Base-by-base conservation (phyloP, 805 yeast species). In the Groenewaldozyma tartarivorans region DNA sequence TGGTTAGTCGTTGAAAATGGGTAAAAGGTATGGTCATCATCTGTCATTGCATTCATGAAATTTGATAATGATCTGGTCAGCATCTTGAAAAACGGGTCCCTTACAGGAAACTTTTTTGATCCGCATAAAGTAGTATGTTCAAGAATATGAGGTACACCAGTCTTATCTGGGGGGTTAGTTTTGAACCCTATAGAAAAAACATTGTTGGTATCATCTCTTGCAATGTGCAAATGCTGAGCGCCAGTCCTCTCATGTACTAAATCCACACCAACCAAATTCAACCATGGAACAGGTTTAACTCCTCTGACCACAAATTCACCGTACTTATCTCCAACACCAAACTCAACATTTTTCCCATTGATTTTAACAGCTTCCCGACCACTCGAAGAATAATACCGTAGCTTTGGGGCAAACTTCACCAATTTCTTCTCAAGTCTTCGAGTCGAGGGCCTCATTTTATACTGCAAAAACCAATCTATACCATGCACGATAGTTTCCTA, bases 1-100 rank as follows among this genome's bases (percentile, higher is more conserved):
- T 62, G 58, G 60, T 92, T 92, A 7, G 97, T 90, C 2, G 98
- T 92, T 21, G 97, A 83, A 67, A 92, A 92, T 3, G 98, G 98
- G 54, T 83, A 92, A 60, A 78, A 88, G 0, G 98, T 92, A 56
- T 87, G 88, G 61, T 92, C 97, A 52, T 83, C 88, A 18, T 95
- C 98, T 0, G 98, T 92, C 96, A 92, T 85, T 5, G 98, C 98
- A 58, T 92, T 92, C 98, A 92, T 92, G 62, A 87, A 92, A 58
- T 86, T 92, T 26, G 96, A 79, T 53, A 92, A 65, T n/a, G 96
- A 86, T 48, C 96, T 66, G 59, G 87, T 90, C 44, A 90, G 68
- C 98, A 92, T 92, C 59, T 90, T 90, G 73, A 92, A 92, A 61
- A 92, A 92, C 1, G 98, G 98, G 62, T 92, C 98, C 50, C 96